Base-by-base conservation (phyloP, 371 early-diverging fungal species). In the Lichtheimia ornata region DNA sequence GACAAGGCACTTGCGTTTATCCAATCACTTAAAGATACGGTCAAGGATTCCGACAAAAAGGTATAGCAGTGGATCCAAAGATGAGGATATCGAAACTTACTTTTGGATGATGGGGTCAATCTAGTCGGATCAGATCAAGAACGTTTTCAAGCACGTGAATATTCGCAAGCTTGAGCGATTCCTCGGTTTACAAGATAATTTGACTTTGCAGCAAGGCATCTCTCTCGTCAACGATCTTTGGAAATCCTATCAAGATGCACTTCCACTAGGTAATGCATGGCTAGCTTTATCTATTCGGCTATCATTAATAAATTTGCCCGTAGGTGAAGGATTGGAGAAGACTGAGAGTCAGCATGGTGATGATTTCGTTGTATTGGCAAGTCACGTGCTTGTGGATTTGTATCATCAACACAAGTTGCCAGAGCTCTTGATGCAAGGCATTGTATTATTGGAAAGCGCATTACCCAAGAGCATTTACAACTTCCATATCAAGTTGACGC, bases 331-430 rank as follows among this genome's bases (percentile, higher is more conserved):
- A 2, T 64, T 91, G 56, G 88, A 85, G 59, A 83, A 84, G 63
- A 88, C 89, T 17, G 92, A 92, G 67, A 77, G 85, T 45, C 94
- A 92, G 60, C 84, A 86, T 61, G 92, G 94, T 14, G 94, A 93
- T 66, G 94, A 93, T 44, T 91, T 83, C 70, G 79, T 86, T 5
- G 72, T 91, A n/a, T 63, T 93, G 53, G 86, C 87, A 0, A 77
- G 80, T 4, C 86, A 91, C 20, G 56, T 81, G 15, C 68, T 91
- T 11, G 59, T 89, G 9, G 85, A 87, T 47, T 57, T 81, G 15
- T 83, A 86, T 61, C 66, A 65, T 51, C 69, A 80, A 30, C 62
- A 71, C 35, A 59, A 74, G 7, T 51, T 77, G n/a, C 42, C 56
- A 5, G 40, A 51, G 2, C 58, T 70, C 17, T 30, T 78, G 27